Base-by-base conservation (phyloP, 148 eudicot species). In the Silene uniflora region DNA sequence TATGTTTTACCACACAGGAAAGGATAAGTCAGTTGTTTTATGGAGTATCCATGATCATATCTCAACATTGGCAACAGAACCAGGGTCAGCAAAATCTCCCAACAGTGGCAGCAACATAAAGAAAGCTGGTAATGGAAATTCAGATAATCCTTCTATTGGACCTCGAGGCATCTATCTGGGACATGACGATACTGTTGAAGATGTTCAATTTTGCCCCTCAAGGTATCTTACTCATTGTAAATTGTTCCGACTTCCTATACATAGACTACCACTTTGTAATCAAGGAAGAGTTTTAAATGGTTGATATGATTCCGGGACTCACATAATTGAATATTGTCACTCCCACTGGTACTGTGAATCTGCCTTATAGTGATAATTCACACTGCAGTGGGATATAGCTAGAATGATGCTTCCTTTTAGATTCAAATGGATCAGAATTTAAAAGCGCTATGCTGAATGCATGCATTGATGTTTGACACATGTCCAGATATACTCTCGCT, bases 31-130 rank as follows among this genome's bases (percentile, higher is more conserved):
- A 5, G 98, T 92, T 64, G 93, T 95, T 74, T 82, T 95, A 62
- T 95, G 98, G 98, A 90, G 90, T 78, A 95, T 95, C 77, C 91
- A 90, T 12, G 98, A 95, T 83, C 98, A 95, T 66, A 79, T 95
- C 75, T 91, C 97, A 55, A 83, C 91, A 42, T 75, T 90, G 83
- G 92, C 93, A 35, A 81, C 85, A 79, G 92, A 88, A 27, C 84
- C 84, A 42, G 92, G 87, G 70, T 67, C 90, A 21, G 67, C 80
- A 35, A 88, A 87, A 67, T 85, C 98, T 81, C 77, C 87, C 18
- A 88, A 91, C 79, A 70, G 81, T 64, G 86, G 86, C 46, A 47
- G 77, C 79, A 81, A 78, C 78, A 76, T 72, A 67, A 89, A 85
- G 69, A 87, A 84, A 67, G 78, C 86, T 80, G 84, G 75, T 76